These are phyloP conservation scores for Chrysosporium keratinophilum DNA, from an alignment of 2,329 filamentous ascomycete genomes.

Conservation along the genomic window DNA sequence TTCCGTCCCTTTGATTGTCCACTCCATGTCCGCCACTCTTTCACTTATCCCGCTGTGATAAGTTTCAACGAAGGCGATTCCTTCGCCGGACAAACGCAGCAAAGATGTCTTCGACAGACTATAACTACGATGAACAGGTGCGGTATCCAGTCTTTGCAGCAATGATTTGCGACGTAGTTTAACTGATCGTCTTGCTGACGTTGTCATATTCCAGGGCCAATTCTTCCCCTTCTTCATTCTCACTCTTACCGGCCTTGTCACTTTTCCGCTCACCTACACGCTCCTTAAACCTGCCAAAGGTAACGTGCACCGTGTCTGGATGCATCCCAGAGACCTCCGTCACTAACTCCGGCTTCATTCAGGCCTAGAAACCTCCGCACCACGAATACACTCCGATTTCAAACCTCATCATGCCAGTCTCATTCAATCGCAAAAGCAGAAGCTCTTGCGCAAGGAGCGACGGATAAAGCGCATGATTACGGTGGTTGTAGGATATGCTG, in stretches of 20 bases:
- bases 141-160: conserved; percentile 13
- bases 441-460: conserved; percentile 81
- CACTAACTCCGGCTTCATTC: conserved; percentile 24
- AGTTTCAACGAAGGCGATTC: conserved; percentile 1
- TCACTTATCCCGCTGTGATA: conserved; percentile 10
- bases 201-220: conserved; percentile 53
- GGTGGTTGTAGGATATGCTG: conserved; percentile 64
- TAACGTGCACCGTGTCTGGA: conserved; percentile 23
- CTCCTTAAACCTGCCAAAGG: conserved; percentile 68
- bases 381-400: conserved; percentile 72
- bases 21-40: conserved; percentile 8
- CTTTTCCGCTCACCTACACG: conserved; percentile 79
- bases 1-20: neutral
- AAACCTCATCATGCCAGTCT: conserved; percentile 72
- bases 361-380: conserved; percentile 68
- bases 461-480: conserved; percentile 73
- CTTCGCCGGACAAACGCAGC: conserved; percentile 2
- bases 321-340: neutral
- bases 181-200: neutral
- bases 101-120: conserved; percentile 73
- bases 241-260: conserved; percentile 77
- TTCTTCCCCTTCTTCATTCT: conserved; percentile 99
- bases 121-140: conserved; percentile 94
- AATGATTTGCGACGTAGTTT: neutral
- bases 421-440: conserved; percentile 69